A percentile compares a stretch with the other conserved stretches of the same genome.
phyloP scores from a whole-genome alignment of 495 filamentous ascomycete genomes.

The Aspergillus egyptiacus region DNA sequence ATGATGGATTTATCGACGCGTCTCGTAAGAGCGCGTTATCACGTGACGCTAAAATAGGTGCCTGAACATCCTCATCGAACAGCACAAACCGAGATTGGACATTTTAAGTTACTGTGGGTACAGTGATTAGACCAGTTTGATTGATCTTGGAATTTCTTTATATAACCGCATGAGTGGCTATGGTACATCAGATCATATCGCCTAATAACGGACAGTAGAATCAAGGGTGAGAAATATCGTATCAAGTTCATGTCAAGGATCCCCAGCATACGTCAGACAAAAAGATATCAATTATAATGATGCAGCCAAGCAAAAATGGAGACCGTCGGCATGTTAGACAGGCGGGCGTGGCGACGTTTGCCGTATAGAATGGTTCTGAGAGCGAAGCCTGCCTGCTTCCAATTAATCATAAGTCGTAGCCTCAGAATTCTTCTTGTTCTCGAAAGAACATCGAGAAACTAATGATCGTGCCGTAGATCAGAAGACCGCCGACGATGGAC shows the following conservation, averaged over 20 bases:
- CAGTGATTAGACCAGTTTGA: neutral
- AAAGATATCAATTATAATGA: constrained; percentile 11
- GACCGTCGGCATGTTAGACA: neutral
- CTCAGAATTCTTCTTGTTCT: constrained; percentile 81
- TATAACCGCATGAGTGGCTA: constrained; percentile 17
- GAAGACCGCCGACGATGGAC: constrained; percentile 82
- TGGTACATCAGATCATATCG: constrained; percentile 21
- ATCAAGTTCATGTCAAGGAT: constrained; percentile 9
- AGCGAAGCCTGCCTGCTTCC: neutral
- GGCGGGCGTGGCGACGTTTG: neutral
- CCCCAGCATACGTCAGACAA: constrained; percentile 8
- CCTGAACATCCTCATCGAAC: too few relatives aligned
- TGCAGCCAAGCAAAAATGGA: neutral
- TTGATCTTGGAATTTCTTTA: constrained; percentile 10
- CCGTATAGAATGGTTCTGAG: neutral
- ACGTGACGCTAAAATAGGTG: neutral
- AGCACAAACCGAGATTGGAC: too few relatives aligned
- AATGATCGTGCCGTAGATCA: constrained; percentile 98
- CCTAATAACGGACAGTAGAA: constrained; percentile 8
- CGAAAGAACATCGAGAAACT: constrained; percentile 97
- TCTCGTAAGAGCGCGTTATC: constrained; percentile 14
- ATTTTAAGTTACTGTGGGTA: neutral
- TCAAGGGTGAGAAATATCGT: constrained; percentile 4
- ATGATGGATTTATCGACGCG: constrained; percentile 1
- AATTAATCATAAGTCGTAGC: neutral